Conservation (phyloP, 345 rosid species). For the Viola odorata region DNA sequence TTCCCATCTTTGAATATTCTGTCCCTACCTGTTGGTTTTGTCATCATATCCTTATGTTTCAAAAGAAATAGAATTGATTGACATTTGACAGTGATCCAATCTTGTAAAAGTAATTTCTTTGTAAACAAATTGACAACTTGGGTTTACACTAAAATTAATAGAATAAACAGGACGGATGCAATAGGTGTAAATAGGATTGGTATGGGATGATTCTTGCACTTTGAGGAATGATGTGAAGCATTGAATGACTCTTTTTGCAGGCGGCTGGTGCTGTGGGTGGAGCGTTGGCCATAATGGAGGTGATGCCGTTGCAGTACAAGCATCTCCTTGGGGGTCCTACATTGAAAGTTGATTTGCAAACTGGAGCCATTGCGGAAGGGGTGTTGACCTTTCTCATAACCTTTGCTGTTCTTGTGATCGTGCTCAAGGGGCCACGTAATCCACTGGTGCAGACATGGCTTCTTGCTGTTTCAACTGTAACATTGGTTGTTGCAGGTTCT, state of each 20-base stretch:
- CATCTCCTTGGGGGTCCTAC: constrained; percentile 70
- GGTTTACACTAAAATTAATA: too few relatives aligned
- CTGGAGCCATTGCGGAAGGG: constrained; percentile 88
- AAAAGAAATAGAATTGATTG: too few relatives aligned
- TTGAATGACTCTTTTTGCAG: constrained; percentile 31
- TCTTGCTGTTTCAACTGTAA: constrained; percentile 60
- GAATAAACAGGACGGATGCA: too few relatives aligned
- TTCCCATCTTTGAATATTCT: too few relatives aligned
- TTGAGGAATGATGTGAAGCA: neutral
- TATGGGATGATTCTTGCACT: neutral
- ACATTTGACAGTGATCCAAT: too few relatives aligned
- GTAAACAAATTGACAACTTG: too few relatives aligned
- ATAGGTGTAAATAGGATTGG: neutral
- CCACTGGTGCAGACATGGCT: constrained; percentile 47
- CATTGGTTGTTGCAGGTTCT: constrained; percentile 52
- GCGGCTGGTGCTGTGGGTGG: constrained; percentile 96
- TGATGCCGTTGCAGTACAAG: constrained; percentile 63
- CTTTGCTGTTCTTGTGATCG: constrained; percentile 58
- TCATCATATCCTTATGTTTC: too few relatives aligned
- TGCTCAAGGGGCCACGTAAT: constrained; percentile 69
- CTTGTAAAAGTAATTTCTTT: too few relatives aligned
- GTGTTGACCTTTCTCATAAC: constrained; percentile 68
- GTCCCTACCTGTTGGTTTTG: too few relatives aligned
- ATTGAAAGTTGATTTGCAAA: constrained; percentile 62
- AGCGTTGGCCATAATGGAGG: constrained; percentile 66